Evolutionary conservation across 371 early-diverging fungal genomes (phyloP).

Genomic region (Thermomucor indicae-seudaticae): DNA sequence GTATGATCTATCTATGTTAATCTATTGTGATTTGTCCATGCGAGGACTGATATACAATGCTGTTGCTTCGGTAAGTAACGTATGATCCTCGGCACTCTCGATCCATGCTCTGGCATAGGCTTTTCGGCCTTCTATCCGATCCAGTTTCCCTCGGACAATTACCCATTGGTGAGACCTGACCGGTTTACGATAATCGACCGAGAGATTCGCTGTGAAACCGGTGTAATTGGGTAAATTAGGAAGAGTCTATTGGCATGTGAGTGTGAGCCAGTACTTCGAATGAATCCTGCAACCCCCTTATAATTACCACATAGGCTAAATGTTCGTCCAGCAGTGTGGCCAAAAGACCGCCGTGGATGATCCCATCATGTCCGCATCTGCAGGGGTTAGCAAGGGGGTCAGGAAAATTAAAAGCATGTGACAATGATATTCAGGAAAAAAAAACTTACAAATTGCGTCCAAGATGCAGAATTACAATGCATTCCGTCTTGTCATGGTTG

Average conservation of each 20-base stretch:
- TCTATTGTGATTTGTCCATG: constrained; percentile 9
- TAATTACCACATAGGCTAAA: constrained; percentile 54
- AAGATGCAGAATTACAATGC: constrained; percentile 33
- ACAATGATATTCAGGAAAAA: background rate
- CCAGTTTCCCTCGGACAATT: constrained; percentile 57
- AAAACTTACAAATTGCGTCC: constrained; percentile 34
- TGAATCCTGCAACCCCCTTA: background rate
- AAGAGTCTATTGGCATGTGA: constrained; percentile 30
- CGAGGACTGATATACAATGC: constrained; percentile 66
- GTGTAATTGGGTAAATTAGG: constrained; percentile 59
- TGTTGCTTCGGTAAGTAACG: constrained; percentile 57
- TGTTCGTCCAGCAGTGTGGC: constrained; percentile 71
- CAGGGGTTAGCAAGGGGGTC: background rate
- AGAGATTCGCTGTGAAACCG: constrained; percentile 75
- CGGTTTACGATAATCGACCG: constrained; percentile 69
- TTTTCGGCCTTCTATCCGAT: constrained; percentile 67
- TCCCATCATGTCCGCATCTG: constrained; percentile 69
- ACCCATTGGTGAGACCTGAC: constrained; percentile 66
- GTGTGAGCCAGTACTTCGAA: background rate
- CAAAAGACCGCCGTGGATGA: constrained; percentile 76
- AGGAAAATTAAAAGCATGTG: background rate
- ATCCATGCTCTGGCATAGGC: constrained; percentile 63
- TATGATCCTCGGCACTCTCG: constrained; percentile 45
- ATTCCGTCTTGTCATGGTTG: constrained; percentile 36
- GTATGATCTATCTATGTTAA: background rate